Evolutionary conservation across 306 rosid species (phyloP).

Genomic region (Adenanthera pavonina): DNA sequence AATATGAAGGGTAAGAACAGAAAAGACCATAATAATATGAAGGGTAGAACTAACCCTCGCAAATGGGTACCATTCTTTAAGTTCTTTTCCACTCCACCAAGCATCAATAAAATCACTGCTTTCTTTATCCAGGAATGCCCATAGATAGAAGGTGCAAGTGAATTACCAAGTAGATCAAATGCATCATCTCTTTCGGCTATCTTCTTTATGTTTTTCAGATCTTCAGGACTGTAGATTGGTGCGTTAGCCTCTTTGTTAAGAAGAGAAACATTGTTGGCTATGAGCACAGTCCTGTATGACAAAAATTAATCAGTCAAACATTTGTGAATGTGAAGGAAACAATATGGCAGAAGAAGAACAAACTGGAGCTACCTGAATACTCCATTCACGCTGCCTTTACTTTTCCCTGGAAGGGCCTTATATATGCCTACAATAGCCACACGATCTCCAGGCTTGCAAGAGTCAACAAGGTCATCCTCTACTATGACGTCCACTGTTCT

Average conservation of each 20-base stretch:
- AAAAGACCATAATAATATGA: slow-evolving; percentile 3
- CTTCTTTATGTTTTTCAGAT: slow-evolving; percentile 76
- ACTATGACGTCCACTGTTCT: slow-evolving; percentile 87
- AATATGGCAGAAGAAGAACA: slow-evolving; percentile 12
- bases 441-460: slow-evolving; percentile 99
- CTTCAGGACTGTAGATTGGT: slow-evolving; percentile 80
- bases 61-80: slow-evolving; percentile 95
- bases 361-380: slow-evolving; percentile 79
- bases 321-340: slow-evolving; percentile 3
- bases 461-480: slow-evolving; percentile 95
- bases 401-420: slow-evolving; percentile 93
- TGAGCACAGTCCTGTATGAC: slow-evolving; percentile 80
- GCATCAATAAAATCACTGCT: slow-evolving; percentile 93
- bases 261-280: slow-evolving; percentile 87
- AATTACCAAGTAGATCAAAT: slow-evolving; percentile 90
- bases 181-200: slow-evolving; percentile 88
- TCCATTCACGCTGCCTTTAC: slow-evolving; percentile 91
- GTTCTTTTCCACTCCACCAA: slow-evolving; percentile 97
- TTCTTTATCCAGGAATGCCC: slow-evolving; percentile 98
- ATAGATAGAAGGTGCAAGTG: slow-evolving; percentile 96
- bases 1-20: slow-evolving; percentile 32
- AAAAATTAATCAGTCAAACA: slow-evolving; percentile 39
- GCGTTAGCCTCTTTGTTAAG: slow-evolving; percentile 99
- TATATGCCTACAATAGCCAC: slow-evolving; percentile 89
- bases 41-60: slow-evolving; percentile 76